Conservation (phyloP, 1,139 yeast species). For the Debaryomyces fabryi region DNA sequence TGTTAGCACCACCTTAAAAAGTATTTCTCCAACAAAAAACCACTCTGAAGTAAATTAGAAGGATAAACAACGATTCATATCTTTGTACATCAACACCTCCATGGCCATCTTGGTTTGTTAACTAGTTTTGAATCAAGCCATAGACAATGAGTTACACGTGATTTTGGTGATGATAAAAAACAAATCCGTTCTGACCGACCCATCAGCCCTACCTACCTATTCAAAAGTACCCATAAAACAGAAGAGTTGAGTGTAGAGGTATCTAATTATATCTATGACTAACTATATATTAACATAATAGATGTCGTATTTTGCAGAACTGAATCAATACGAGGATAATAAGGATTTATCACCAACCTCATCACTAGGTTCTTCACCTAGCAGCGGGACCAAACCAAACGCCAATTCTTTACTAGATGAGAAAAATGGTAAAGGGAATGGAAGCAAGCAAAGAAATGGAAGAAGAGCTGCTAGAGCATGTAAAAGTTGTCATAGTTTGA, state of each 20-base stretch:
- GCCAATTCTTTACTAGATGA: not conserved
- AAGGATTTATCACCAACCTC: slow-evolving; percentile 3
- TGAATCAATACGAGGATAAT: not conserved
- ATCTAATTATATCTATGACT: not conserved
- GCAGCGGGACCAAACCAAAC: not conserved
- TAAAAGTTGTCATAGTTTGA: slow-evolving; percentile 75
- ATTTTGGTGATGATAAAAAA: not conserved
- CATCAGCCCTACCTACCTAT: not conserved
- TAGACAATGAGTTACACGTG: not conserved
- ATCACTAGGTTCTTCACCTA: slow-evolving; percentile 5
- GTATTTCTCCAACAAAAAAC: too few species aligned
- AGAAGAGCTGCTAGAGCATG: slow-evolving; percentile 51
- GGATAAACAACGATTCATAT: too few species aligned
- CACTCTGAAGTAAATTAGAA: too few species aligned
- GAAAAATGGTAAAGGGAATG: not conserved
- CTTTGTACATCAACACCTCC: too few species aligned
- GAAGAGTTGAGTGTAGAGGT: not conserved
- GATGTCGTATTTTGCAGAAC: slow-evolving; percentile 1
- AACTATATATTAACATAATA: not conserved
- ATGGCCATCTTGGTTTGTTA: not conserved
- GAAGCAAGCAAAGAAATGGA: slow-evolving; percentile 31
- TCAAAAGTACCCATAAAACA: not conserved
- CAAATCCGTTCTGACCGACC: slow-evolving; percentile 1
- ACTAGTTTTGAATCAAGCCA: not conserved
- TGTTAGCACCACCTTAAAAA: too few species aligned